These are phyloP conservation scores for Truncatella angustata DNA, from an alignment of 2,329 filamentous ascomycete species.

Conservation along the genomic window DNA sequence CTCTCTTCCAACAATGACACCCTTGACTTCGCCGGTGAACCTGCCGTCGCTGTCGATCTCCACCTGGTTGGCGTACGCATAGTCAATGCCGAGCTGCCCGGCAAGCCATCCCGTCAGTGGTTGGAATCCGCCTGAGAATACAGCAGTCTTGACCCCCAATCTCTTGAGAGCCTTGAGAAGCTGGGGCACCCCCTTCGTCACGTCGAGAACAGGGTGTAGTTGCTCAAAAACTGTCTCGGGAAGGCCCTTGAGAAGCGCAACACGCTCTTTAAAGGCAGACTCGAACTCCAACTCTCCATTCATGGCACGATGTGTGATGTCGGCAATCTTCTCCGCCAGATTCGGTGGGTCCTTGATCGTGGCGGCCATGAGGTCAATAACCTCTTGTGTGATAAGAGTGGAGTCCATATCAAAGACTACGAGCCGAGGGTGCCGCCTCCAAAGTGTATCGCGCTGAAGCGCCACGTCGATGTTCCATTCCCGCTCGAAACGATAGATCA, in stretches of 20 bases:
- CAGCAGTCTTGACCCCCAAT: conserved; percentile 82
- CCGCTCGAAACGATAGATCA: conserved; percentile 78
- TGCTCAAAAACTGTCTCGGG: conserved; percentile 75
- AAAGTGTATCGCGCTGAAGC: conserved; percentile 71
- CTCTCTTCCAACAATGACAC: conserved; percentile 72
- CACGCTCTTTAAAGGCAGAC: conserved; percentile 75
- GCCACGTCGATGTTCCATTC: conserved; percentile 88
- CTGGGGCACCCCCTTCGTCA: conserved; percentile 77
- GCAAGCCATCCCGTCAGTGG: conserved; percentile 88
- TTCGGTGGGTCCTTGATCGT: conserved; percentile 68
- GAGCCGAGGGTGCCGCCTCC: conserved; percentile 76
- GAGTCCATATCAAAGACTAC: conserved; percentile 99
- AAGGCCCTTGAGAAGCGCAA: conserved; percentile 77
- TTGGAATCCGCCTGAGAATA: conserved; percentile 88
- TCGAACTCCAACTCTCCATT: conserved; percentile 93
- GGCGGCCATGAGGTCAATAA: conserved; percentile 91
- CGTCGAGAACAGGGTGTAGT: conserved; percentile 70
- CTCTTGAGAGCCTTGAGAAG: conserved; percentile 72
- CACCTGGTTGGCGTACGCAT: conserved; percentile 86
- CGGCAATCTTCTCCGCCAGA: conserved; percentile 77
- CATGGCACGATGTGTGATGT: conserved; percentile 93
- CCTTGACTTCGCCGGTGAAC: conserved; percentile 71
- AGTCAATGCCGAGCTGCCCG: conserved; percentile 75
- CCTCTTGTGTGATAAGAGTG: conserved; percentile 94
- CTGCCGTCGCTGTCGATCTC: conserved; percentile 56